A percentile compares a stretch with the other conserved stretches of the same genome.
These are phyloP conservation scores for Tylopilus sp. DNA, from an alignment of 768 basidiomycete genomes.

Conservation along the genomic window DNA sequence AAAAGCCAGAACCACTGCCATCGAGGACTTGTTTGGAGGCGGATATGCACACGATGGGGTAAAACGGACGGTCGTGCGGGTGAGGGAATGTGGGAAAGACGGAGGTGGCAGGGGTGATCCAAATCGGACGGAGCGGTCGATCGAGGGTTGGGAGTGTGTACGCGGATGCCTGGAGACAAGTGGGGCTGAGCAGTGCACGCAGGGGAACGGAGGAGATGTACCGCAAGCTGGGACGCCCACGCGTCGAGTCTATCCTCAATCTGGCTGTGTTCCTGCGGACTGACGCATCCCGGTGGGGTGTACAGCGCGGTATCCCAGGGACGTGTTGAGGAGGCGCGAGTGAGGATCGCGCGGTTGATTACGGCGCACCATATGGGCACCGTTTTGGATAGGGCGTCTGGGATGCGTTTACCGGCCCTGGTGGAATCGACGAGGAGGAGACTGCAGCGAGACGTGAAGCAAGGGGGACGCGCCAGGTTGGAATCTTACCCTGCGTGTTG, in stretches of 20 bases:
- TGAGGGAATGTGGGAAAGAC: constrained; percentile 40
- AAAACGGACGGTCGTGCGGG: constrained; percentile 34
- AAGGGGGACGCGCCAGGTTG: neutral
- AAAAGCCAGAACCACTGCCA: no score
- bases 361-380: constrained; percentile 94
- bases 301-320: constrained; percentile 63
- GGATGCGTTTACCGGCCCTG: constrained; percentile 87
- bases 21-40: constrained; percentile 71
- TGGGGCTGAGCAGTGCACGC: neutral
- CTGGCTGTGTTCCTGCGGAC: constrained; percentile 73
- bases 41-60: constrained; percentile 80
- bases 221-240: constrained; percentile 71
- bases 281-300: constrained; percentile 67
- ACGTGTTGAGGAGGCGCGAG: neutral
- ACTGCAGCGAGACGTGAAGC: constrained; percentile 36
- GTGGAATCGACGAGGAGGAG: constrained; percentile 91
- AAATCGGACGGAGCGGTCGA: constrained; percentile 77
- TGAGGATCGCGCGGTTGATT: constrained; percentile 61
- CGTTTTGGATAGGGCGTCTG: constrained; percentile 91
- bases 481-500: constrained; percentile 52
- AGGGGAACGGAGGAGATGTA: constrained; percentile 25
- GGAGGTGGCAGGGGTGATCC: constrained; percentile 76
- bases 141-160: constrained; percentile 60
- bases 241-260: constrained; percentile 61
- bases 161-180: constrained; percentile 54